Conservation (phyloP, 805 yeast genomes). For the Candida insectorum region DNA sequence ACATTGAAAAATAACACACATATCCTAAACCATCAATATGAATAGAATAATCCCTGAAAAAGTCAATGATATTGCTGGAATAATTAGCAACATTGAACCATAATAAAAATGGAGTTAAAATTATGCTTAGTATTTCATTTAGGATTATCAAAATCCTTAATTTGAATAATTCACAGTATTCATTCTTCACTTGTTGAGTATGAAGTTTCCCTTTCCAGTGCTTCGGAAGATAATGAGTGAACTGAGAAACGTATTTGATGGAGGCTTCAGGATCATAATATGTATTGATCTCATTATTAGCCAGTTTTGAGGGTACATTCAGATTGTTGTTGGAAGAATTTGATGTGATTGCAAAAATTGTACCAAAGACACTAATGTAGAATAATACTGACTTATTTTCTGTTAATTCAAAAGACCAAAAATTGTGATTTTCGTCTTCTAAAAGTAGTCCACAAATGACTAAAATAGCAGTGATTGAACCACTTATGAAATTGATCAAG, state of each 20-base stretch:
- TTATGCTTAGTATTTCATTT: conserved; percentile 76
- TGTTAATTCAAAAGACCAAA: conserved; percentile 84
- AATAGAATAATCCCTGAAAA: conserved; percentile 83
- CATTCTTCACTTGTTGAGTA: conserved; percentile 76
- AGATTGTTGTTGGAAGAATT: conserved; percentile 18
- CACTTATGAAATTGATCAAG: conserved; percentile 60
- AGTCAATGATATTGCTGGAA: conserved; percentile 78
- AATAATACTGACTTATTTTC: conserved; percentile 78
- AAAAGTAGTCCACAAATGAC: conserved; percentile 60
- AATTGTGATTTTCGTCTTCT: conserved; percentile 78
- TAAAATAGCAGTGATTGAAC: conserved; percentile 85
- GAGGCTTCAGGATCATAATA: conserved; percentile 94
- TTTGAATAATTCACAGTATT: conserved; percentile 77
- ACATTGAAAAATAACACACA: conserved; percentile 92
- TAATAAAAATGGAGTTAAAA: conserved; percentile 84
- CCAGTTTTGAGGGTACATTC: conserved; percentile 1
- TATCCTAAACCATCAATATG: conserved; percentile 94
- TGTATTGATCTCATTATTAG: conserved; percentile 13
- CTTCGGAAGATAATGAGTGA: conserved; percentile 85
- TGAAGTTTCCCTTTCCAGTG: conserved; percentile 86
- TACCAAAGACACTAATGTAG: conserved; percentile 84
- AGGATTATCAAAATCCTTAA: conserved; percentile 66
- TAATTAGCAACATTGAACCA: conserved; percentile 78
- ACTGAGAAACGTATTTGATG: conserved; percentile 73
- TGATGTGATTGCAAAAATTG: conserved; percentile 80